Percentiles rank a stretch among this genome's conserved stretches.
These are phyloP conservation scores for Xerocomus brunneocitrinus DNA, from an alignment of 768 basidiomycete species.

Conservation along the genomic window DNA sequence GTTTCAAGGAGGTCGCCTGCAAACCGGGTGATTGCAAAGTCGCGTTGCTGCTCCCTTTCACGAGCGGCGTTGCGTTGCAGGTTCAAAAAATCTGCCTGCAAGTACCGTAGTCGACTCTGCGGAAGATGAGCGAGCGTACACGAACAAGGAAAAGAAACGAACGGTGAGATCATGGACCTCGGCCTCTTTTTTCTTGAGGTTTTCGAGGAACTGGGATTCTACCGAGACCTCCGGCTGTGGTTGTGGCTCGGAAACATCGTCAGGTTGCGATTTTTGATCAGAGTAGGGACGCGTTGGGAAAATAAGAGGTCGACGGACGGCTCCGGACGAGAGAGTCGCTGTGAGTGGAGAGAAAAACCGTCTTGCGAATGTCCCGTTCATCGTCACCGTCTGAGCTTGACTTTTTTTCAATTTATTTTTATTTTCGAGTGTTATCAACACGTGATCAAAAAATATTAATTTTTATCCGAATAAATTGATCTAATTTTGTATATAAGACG, in stretches of 20 bases:
- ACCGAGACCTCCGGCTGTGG: conserved; percentile 29
- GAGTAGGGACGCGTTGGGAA: conserved; percentile 51
- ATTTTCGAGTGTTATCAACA: conserved; percentile 4
- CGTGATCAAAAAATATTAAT: conserved; percentile 17
- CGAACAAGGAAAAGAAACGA: conserved; percentile 23
- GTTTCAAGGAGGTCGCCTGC: conserved; percentile 87
- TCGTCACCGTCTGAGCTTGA: conserved; percentile 20
- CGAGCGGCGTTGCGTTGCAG: conserved; percentile 86
- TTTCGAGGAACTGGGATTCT: conserved; percentile 38
- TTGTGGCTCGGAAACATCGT: conserved; percentile 7
- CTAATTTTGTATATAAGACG: conserved; percentile 1
- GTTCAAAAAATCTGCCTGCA: conserved; percentile 94
- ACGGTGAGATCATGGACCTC: conserved; percentile 85
- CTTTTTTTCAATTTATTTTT: not conserved
- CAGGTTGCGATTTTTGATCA: conserved; percentile 40
- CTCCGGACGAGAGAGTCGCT: conserved; percentile 49
- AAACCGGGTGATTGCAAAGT: conserved; percentile 91
- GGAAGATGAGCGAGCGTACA: conserved; percentile 3
- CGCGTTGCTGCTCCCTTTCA: conserved; percentile 88
- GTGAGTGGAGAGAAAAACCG: conserved; percentile 57
- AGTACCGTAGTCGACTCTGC: conserved; percentile 84
- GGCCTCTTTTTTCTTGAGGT: conserved; percentile 76
- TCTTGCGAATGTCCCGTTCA: conserved; percentile 51
- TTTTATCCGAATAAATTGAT: not conserved
- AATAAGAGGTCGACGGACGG: conserved; percentile 34